Evolutionary conservation across 2,329 filamentous ascomycete genomes (phyloP), one percentile per base, ranked within the genome.

Genomic region (Zasmidium cellare): DNA sequence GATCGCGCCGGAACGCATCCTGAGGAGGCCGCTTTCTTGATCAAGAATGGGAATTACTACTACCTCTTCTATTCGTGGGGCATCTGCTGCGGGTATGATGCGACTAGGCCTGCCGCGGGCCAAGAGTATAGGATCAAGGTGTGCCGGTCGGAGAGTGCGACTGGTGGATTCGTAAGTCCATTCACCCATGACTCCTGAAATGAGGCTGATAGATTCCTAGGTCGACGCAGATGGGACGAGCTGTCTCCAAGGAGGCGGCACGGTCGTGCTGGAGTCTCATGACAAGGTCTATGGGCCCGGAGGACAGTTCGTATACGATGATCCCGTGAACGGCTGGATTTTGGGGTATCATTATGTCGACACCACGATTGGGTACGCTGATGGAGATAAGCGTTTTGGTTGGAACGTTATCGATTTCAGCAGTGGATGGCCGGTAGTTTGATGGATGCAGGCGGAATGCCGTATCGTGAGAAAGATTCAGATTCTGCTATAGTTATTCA

Each of bases 41-140:
- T 82, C 64, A 77, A 83, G 65, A 76, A 83, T 52, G 79, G 76
- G 12, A 75, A 73, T 19, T 86, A 82, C 67, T 88, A 85, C 69
- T 90, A 87, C 67, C 76, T 89, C 11, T 87, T 89, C 71, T 87
- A 81, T 69, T 84, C 80, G 7, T 76, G 75, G 1, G 87, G 87
- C 1, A 77, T 75, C 25, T 89, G 86, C 76, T 89, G 87, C 57
- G 77, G 75, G n/a, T 86, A 83, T 61, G 81, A 86, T 62, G 70
- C 67, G 0, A 74, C 65, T 54, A 74, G 69, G 55, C 84, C 86
- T 0, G 79, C 83, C 0, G 50, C 76, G 0, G 86, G 86, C 3
- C 74, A 75, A n/a, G 87, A 88, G 72, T 89, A 89, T 71, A 83
- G 82, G 69, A 85, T 89, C 69, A 82, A 81, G 66, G 84, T 87